phyloP scores from a whole-genome alignment of 129 eudicot genomes.

The carrot (Daucus carota) region DH1_v3.0 NC_030385.2:10448501-10449000 shows the following conservation, averaged over 20 bases:
- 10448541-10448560: background rate
- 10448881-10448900: background rate
- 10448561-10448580: background rate
- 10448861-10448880: background rate
- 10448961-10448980: background rate
- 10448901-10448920: background rate
- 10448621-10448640: background rate
- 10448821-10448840: background rate
- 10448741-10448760: conserved; percentile 74
- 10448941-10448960: background rate
- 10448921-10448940: background rate
- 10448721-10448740: conserved; percentile 61
- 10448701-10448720: conserved; percentile 28
- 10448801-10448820: background rate
- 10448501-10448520: background rate
- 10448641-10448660: too few relatives aligned
- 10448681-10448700: conserved; percentile 5
- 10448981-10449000: background rate
- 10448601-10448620: background rate
- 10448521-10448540: background rate
- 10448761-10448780: conserved; percentile 56
- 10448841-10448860: background rate
- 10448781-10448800: conserved; percentile 6
- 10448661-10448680: too few relatives aligned
- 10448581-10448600: background rate